These are phyloP conservation scores for Chalciporus pseudorubinellus DNA, from an alignment of 768 basidiomycete species.

Conservation along the genomic window DNA sequence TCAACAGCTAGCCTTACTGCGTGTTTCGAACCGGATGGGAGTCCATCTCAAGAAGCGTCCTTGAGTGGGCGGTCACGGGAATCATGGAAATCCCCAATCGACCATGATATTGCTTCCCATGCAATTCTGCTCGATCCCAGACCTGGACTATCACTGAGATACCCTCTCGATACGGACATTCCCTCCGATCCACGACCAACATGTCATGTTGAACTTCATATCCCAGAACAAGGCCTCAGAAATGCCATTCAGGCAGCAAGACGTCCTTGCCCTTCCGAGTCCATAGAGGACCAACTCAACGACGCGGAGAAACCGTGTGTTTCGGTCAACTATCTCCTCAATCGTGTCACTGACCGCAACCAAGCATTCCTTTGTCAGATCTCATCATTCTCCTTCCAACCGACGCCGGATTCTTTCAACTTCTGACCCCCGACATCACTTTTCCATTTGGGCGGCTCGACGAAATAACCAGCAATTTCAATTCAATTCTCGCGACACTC, in stretches of 20 bases:
- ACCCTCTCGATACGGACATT: neutral
- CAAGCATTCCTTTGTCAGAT: slow-evolving; percentile 36
- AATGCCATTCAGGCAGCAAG: slow-evolving; percentile 7
- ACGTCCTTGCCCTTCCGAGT: neutral
- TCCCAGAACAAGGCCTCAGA: slow-evolving; percentile 10
- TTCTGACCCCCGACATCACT: slow-evolving; percentile 60
- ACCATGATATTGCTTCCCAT: slow-evolving; percentile 55
- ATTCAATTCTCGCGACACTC: slow-evolving; percentile 45
- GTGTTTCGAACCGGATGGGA: neutral
- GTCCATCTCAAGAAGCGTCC: too few species aligned
- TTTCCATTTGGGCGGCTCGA: slow-evolving; percentile 52
- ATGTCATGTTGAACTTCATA: slow-evolving; percentile 11
- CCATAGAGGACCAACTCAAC: neutral
- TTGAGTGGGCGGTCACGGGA: neutral
- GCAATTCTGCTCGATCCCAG: slow-evolving; percentile 54
- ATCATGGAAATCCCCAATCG: slow-evolving; percentile 28
- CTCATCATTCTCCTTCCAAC: slow-evolving; percentile 77
- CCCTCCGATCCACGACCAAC: slow-evolving; percentile 1
- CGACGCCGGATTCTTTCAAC: slow-evolving; percentile 76
- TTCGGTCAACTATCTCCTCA: neutral
- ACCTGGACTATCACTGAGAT: slow-evolving; percentile 49
- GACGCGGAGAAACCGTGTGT: slow-evolving; percentile 9
- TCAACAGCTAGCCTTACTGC: neutral
- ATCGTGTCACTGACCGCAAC: neutral
- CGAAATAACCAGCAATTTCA: slow-evolving; percentile 50